Conservation (phyloP, 2,329 filamentous ascomycete species). For the Xylariaceae sp. region DNA sequence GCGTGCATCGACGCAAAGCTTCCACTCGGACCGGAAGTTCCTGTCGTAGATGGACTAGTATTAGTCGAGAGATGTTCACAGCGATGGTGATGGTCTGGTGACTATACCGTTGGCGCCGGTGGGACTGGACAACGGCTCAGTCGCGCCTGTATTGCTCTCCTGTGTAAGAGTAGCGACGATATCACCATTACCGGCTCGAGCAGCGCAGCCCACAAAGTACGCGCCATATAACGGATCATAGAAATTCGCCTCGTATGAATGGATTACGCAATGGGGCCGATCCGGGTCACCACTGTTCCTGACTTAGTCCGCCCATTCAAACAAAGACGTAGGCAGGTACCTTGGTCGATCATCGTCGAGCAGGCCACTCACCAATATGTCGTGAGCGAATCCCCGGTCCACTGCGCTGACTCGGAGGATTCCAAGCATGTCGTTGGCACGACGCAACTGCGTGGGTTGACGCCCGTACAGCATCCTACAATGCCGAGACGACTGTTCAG, state of each 20-base stretch:
- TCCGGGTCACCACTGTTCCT: conserved; percentile 19
- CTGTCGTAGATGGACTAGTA: conserved; percentile 16
- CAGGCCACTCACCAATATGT: conserved; percentile 25
- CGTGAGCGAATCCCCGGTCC: conserved; percentile 21
- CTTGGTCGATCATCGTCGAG: not conserved
- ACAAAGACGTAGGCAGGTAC: not conserved
- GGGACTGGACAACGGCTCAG: conserved; percentile 7
- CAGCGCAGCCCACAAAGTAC: conserved; percentile 28
- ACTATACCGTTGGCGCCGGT: conserved; percentile 11
- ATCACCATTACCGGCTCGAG: conserved; percentile 19
- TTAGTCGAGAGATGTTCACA: conserved; percentile 10
- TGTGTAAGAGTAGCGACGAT: conserved; percentile 22
- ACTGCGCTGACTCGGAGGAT: conserved; percentile 13
- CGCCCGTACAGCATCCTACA: conserved; percentile 28
- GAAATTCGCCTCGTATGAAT: conserved; percentile 26
- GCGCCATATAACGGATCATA: conserved; percentile 25
- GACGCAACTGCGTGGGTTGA: conserved; percentile 22
- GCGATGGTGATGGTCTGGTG: conserved; percentile 19
- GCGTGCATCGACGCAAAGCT: conserved; percentile 13
- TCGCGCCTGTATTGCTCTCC: not conserved
- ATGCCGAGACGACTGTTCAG: conserved; percentile 14
- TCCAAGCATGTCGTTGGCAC: conserved; percentile 30
- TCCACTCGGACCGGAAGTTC: not conserved
- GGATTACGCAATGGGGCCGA: conserved; percentile 29
- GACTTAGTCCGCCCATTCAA: conserved; percentile 16